These are phyloP conservation scores for Prunus salicina DNA, from an alignment of 306 rosid genomes.

Conservation along the genomic window DNA sequence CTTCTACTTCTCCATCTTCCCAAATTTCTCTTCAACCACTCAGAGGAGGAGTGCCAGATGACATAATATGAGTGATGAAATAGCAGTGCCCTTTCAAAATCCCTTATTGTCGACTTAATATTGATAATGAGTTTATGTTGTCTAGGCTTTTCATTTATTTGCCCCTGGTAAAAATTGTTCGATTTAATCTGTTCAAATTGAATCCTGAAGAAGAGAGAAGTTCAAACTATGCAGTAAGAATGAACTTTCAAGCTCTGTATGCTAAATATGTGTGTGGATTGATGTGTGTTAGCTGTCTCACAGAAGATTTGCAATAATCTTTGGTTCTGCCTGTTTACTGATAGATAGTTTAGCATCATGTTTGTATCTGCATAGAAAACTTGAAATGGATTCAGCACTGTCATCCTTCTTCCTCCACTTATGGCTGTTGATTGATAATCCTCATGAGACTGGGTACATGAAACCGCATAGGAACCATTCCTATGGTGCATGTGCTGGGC, in stretches of 20 bases:
- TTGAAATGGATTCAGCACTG: neutral
- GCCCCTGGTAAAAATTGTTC: neutral
- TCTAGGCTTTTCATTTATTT: neutral
- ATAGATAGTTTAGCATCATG: neutral
- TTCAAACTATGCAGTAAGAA: neutral
- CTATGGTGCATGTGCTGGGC: neutral
- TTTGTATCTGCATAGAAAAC: neutral
- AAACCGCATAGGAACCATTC: neutral
- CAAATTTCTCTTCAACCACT: neutral
- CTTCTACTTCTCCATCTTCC: neutral
- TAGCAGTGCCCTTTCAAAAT: neutral
- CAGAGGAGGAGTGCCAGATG: neutral
- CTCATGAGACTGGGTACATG: neutral
- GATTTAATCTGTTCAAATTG: neutral
- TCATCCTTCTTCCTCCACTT: too few species aligned
- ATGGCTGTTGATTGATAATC: neutral
- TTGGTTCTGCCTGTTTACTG: neutral
- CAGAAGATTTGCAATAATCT: neutral
- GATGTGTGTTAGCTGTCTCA: neutral
- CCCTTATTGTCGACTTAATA: neutral
- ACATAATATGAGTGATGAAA: neutral
- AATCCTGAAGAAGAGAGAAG: neutral
- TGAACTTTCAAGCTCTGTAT: neutral
- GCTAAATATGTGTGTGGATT: neutral
- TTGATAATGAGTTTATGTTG: neutral